Conservation (phyloP, 768 basidiomycete species). For the Phylloporus rhodoxanthus region DNA sequence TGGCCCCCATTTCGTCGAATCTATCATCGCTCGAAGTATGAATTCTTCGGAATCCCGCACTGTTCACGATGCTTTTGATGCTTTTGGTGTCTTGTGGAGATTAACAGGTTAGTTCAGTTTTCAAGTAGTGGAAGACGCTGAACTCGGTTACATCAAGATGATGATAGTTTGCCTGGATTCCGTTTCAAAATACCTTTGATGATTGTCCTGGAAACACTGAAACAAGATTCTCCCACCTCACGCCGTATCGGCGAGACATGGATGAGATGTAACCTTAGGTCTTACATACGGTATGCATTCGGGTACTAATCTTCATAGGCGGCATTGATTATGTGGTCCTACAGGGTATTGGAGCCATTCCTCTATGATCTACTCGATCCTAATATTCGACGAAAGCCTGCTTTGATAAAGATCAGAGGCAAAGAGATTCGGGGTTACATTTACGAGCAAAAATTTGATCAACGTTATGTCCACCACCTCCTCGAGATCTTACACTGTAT, state of each 20-base stretch:
- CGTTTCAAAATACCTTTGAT: constrained; percentile 81
- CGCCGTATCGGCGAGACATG: constrained; percentile 88
- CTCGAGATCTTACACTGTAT: constrained; percentile 74
- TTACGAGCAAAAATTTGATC: constrained; percentile 76
- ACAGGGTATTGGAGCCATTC: constrained; percentile 86
- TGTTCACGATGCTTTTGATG: constrained; percentile 63
- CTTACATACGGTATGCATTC: constrained; percentile 68
- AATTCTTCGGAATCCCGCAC: constrained; percentile 44
- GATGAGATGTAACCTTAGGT: constrained; percentile 93
- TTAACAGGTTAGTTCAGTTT: constrained; percentile 55
- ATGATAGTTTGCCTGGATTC: constrained; percentile 74
- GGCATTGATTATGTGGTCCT: neutral
- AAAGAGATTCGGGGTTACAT: constrained; percentile 60
- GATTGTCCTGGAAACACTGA: constrained; percentile 78
- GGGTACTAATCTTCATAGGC: neutral
- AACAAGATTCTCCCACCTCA: constrained; percentile 64
- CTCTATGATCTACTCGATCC: constrained; percentile 74
- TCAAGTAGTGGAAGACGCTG: neutral
- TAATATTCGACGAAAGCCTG: constrained; percentile 47
- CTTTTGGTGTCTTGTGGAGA: constrained; percentile 91
- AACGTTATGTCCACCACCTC: constrained; percentile 63
- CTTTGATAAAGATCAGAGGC: constrained; percentile 49
- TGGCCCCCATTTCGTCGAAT: constrained; percentile 64
- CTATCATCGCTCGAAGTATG: constrained; percentile 71
- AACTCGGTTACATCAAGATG: constrained; percentile 46